phyloP scores from a whole-genome alignment of 345 rosid genomes.

The Firmiana major region DNA sequence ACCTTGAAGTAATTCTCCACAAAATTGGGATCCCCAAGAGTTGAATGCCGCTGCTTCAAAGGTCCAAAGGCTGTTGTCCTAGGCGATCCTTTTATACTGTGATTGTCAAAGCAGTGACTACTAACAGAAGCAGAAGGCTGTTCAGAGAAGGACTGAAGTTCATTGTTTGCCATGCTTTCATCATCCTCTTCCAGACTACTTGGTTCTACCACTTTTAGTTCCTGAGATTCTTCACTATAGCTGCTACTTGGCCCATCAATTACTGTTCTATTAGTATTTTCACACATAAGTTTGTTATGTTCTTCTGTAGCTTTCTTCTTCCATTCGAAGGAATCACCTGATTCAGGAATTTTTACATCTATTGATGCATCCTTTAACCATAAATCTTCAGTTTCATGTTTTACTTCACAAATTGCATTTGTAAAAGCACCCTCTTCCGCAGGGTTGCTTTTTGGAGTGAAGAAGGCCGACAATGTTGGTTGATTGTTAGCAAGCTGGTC shows the following conservation, averaged over 20 bases:
- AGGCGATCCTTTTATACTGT: conserved; percentile 25
- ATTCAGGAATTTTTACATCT: conserved; percentile 29
- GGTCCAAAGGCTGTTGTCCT: conserved; percentile 33
- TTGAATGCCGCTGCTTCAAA: conserved; percentile 53
- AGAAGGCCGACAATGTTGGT: conserved; percentile 80
- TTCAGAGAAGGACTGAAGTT: conserved; percentile 25
- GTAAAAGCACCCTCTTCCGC: conserved; percentile 27
- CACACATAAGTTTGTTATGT: conserved; percentile 24
- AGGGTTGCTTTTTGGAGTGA: conserved; percentile 37
- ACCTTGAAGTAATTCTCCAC: conserved; percentile 96
- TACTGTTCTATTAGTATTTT: conserved; percentile 21
- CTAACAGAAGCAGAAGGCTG: conserved; percentile 32
- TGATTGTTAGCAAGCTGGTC: conserved; percentile 79
- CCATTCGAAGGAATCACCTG: conserved; percentile 25
- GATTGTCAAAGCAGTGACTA: conserved; percentile 27
- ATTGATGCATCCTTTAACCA: conserved; percentile 33
- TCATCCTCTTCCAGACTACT: conserved; percentile 28
- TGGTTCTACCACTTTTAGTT: conserved; percentile 27
- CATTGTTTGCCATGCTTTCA: conserved; percentile 27
- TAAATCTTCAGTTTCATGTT: conserved; percentile 30
- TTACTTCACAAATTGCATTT: conserved; percentile 27
- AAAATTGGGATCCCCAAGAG: conserved; percentile 81
- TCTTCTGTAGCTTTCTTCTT: conserved; percentile 25
- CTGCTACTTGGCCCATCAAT: conserved; percentile 28
- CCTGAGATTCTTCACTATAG: conserved; percentile 24